Evolutionary conservation across 441 rosid species (phyloP).

Genomic region (Gossypium aridum): DNA sequence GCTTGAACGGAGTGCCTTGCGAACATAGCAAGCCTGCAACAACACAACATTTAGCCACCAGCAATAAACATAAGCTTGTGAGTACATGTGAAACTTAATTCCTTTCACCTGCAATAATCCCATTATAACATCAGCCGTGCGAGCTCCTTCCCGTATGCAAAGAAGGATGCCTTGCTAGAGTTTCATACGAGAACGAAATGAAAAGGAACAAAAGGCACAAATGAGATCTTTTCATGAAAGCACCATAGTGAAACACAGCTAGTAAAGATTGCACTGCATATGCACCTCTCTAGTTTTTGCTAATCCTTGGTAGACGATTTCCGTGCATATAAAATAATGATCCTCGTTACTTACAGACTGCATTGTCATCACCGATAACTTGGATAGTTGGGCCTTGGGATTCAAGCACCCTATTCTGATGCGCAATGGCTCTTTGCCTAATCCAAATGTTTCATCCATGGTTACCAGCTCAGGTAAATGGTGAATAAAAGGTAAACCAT

Average conservation of each 20-base stretch:
- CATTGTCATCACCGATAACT: slow-evolving; percentile 41
- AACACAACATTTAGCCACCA: background rate
- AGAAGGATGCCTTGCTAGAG: slow-evolving; percentile 46
- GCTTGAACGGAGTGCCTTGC: slow-evolving; percentile 31
- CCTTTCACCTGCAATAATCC: slow-evolving; percentile 58
- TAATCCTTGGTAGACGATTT: slow-evolving; percentile 26
- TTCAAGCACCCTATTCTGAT: slow-evolving; percentile 54
- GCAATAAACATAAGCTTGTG: background rate
- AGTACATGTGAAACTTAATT: background rate
- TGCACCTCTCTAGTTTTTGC: slow-evolving; percentile 29
- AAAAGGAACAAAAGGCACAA: background rate
- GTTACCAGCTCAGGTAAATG: slow-evolving; percentile 10
- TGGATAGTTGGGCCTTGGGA: slow-evolving; percentile 30
- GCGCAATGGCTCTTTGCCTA: slow-evolving; percentile 52
- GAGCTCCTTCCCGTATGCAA: slow-evolving; percentile 54
- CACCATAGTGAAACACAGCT: background rate
- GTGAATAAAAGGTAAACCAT: background rate
- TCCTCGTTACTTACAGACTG: slow-evolving; percentile 35
- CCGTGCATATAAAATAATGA: slow-evolving; percentile 48
- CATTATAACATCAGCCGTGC: slow-evolving; percentile 32
- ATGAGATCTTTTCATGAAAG: background rate
- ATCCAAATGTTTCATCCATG: slow-evolving; percentile 6
- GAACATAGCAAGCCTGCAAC: slow-evolving; percentile 48
- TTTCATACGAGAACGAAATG: slow-evolving; percentile 3
- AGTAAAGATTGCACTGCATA: background rate